Evolutionary conservation across 208 protist genomes (phyloP).

Genomic region (Leishmania arabica): DNA sequence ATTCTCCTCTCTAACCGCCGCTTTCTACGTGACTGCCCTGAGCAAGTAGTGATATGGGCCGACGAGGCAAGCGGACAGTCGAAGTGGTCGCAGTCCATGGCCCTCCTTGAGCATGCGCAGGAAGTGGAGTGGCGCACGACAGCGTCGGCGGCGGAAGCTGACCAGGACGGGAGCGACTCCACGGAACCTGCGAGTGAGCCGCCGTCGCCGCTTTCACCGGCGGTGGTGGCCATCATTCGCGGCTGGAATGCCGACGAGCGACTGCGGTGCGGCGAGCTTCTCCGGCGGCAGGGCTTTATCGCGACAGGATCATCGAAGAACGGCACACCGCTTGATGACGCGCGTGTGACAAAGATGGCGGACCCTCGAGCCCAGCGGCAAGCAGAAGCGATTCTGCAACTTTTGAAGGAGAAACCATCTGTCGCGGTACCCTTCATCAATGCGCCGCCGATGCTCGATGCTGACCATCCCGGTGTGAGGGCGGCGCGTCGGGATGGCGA

Average conservation of each 20-base stretch:
- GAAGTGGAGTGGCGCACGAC: neutral
- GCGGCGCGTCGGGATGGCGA: neutral
- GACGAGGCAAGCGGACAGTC: slow-evolving; percentile 25
- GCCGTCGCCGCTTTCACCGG: slow-evolving; percentile 3
- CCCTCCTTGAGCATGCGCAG: slow-evolving; percentile 8
- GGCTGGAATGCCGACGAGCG: slow-evolving; percentile 30
- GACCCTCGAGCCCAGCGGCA: slow-evolving; percentile 7
- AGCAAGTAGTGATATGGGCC: slow-evolving; percentile 72
- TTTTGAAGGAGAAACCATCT: slow-evolving; percentile 4
- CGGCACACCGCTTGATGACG: neutral
- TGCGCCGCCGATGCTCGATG: neutral
- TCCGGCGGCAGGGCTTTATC: slow-evolving; percentile 27
- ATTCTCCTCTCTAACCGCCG: slow-evolving; percentile 35
- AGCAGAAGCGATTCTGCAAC: slow-evolving; percentile 17
- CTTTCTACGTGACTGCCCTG: slow-evolving; percentile 47
- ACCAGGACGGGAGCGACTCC: neutral
- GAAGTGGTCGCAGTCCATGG: slow-evolving; percentile 27
- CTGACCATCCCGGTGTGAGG: neutral
- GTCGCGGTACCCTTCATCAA: neutral
- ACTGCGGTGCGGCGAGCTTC: slow-evolving; percentile 21
- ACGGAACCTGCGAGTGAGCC: neutral
- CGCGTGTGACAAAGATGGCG: slow-evolving; percentile 1
- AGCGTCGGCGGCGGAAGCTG: neutral
- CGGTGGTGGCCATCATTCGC: slow-evolving; percentile 8
- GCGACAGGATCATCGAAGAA: neutral